These are phyloP conservation scores for Graphilbum ipis-grandicollis DNA, from an alignment of 2,329 filamentous ascomycete species.

Conservation along the genomic window DNA sequence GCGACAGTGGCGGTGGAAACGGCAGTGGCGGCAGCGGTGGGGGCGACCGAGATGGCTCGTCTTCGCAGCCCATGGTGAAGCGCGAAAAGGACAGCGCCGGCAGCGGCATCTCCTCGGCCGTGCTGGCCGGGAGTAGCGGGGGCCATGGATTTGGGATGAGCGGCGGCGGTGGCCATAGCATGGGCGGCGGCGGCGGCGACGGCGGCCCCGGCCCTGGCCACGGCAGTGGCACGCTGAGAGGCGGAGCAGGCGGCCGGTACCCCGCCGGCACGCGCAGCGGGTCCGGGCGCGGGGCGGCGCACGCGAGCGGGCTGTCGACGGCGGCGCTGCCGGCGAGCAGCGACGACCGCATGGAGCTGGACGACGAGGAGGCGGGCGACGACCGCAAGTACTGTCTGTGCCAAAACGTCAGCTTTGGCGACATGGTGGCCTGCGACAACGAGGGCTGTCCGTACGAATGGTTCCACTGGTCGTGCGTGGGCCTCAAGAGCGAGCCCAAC, in stretches of 20 bases:
- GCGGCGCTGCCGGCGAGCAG: no score
- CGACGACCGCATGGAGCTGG: slow-evolving; percentile 36
- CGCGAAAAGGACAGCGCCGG: slow-evolving; percentile 4
- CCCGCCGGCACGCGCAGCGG: neutral
- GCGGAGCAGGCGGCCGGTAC: neutral
- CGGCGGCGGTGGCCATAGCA: neutral
- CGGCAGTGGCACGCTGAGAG: neutral
- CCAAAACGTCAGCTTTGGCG: slow-evolving; percentile 67
- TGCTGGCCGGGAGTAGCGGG: neutral
- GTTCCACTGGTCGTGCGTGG: slow-evolving; percentile 71
- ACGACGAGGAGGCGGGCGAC: slow-evolving; percentile 55
- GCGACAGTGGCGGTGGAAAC: slow-evolving; percentile 1
- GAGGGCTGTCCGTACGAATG: slow-evolving; percentile 66
- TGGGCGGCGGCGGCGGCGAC: neutral
- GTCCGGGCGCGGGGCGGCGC: neutral
- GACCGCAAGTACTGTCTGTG: slow-evolving; percentile 75
- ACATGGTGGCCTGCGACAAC: slow-evolving; percentile 84
- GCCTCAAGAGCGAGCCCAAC: slow-evolving; percentile 48
- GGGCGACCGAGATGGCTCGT: slow-evolving; percentile 4
- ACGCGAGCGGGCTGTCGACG: no score
- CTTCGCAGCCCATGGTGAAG: slow-evolving; percentile 4
- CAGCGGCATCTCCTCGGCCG: neutral
- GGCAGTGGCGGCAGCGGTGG: neutral
- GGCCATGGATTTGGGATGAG: no score
- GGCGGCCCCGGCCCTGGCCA: slow-evolving; percentile 2